Percentiles rank a stretch among this genome's conserved stretches.
Conservation (phyloP, 371 early-diverging fungal genomes). For the Mortierella sp. region DNA sequence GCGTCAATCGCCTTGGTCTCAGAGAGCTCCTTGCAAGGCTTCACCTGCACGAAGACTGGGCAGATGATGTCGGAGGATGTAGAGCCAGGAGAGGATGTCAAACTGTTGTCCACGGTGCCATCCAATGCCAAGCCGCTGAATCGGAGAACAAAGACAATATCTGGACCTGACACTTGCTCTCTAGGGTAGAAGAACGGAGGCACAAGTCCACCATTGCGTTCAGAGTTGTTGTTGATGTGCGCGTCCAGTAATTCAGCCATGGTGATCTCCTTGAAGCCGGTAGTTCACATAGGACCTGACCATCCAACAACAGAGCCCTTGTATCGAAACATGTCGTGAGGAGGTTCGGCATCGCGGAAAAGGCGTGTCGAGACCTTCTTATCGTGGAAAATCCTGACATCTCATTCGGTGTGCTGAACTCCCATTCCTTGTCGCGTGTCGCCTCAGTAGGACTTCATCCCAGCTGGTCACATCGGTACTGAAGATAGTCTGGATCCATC, state of each 20-base stretch:
- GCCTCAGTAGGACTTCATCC: constrained; percentile 2
- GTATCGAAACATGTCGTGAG: constrained; percentile 19
- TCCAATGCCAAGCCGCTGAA: constrained; percentile 3
- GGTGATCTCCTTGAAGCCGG: neutral
- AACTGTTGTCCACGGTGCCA: neutral
- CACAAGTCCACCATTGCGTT: constrained; percentile 7
- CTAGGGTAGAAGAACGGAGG: constrained; percentile 23
- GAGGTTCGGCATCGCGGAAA: constrained; percentile 5
- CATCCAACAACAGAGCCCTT: constrained; percentile 25
- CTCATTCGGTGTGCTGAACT: constrained; percentile 13
- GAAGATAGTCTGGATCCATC: constrained; percentile 6
- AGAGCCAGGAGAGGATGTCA: neutral
- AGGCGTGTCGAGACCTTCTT: constrained; percentile 13
- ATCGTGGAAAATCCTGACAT: constrained; percentile 16
- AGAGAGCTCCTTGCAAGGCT: constrained; percentile 5
- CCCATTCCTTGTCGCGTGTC: constrained; percentile 23
- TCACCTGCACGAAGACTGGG: constrained; percentile 16
- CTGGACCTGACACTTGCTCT: constrained; percentile 15
- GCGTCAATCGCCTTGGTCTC: neutral
- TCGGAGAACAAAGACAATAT: constrained; percentile 27
- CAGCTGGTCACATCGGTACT: constrained; percentile 1
- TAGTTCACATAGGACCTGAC: constrained; percentile 16
- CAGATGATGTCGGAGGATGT: constrained; percentile 12
- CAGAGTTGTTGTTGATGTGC: constrained; percentile 14
- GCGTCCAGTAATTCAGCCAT: constrained; percentile 24